A percentile compares a stretch with the other conserved stretches of the same genome.
These are phyloP conservation scores for Lachnellula hyalina DNA, from an alignment of 2,329 filamentous ascomycete genomes.

Conservation along the genomic window DNA sequence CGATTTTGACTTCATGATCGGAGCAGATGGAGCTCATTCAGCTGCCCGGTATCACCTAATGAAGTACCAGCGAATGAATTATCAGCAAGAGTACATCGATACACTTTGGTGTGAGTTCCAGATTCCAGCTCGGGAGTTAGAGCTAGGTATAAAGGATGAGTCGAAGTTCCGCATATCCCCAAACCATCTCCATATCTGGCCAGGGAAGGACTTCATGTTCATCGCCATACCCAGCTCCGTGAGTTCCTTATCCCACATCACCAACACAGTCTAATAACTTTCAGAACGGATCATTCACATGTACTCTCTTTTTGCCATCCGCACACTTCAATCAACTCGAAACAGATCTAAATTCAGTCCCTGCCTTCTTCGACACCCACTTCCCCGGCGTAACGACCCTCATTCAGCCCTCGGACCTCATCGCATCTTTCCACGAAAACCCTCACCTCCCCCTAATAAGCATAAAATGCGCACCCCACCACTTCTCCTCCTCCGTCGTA, in stretches of 20 bases:
- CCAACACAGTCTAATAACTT: conserved; percentile 5
- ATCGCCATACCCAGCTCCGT: conserved; percentile 75
- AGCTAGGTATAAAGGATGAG: conserved; percentile 28
- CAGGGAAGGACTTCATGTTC: conserved; percentile 92
- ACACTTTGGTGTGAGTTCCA: conserved; percentile 96
- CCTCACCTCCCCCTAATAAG: conserved; percentile 89
- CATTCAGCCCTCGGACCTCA: conserved; percentile 62
- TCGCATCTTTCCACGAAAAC: conserved; percentile 71
- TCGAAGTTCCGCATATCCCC: conserved; percentile 73
- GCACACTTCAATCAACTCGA: conserved; percentile 65
- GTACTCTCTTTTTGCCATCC: conserved; percentile 83
- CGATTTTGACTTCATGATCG: conserved; percentile 87
- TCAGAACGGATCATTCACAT: conserved; percentile 88
- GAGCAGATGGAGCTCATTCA: conserved; percentile 92
- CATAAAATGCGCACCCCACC: conserved; percentile 88
- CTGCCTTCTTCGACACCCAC: conserved; percentile 71
- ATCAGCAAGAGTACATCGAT: conserved; percentile 91
- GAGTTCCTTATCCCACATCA: neutral
- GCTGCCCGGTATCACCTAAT: conserved; percentile 88
- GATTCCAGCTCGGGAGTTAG: conserved; percentile 51
- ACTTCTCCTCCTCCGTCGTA: conserved; percentile 70
- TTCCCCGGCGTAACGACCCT: conserved; percentile 81
- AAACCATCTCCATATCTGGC: conserved; percentile 97
- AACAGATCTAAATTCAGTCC: conserved; percentile 51
- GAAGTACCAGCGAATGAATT: conserved; percentile 89